Base-by-base conservation (phyloP, 257 asterid genomes). In the Anisodus tanguticus region DNA sequence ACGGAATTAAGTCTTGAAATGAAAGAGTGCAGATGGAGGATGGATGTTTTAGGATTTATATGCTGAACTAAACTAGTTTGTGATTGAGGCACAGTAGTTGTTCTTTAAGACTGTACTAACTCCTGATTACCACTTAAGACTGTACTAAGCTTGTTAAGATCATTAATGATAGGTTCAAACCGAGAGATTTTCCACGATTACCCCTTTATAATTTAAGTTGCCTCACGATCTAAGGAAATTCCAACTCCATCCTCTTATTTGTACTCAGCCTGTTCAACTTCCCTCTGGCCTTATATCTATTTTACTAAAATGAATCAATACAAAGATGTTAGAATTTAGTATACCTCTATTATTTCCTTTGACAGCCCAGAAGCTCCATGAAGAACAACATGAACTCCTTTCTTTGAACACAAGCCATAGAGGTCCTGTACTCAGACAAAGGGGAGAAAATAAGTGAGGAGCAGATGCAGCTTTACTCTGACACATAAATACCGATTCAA, bases 361-460 rank as follows among this genome's bases (percentile, higher is more conserved):
- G 89, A 88, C 92, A 96, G 89, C 74, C 99, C 99, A 62, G 99
- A 96, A 58, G 99, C 99, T 7, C 99, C 99, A 55, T 96, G 99
- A 84, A 96, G 99, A 68, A 96, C 98, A 37, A 96, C 92, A 83
- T 89, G 87, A 86, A 93, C 97, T 77, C 97, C 98, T 88, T 88
- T 90, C 82, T 87, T 90, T 69, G 93, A 89, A 86, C 95, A 85
- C 92, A 94, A 86, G 81, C 84, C 93, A 86, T 91, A 89, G 63
- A 96, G 92, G 67, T 94, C 95, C 99, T 96, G 93, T 39, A 85
- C 35, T 68, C 55, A 84, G 11, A 15, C 63, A 13, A 81, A n/a
- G 31, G n/a, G 70, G 43, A 76, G 81, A 19, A 76, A 51, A 76
- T 7, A 41, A 76, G 26, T 53, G 26, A 77, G 64, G 22, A 67